Percentiles rank a stretch among this genome's conserved stretches.
These are phyloP conservation scores for Pichia norvegensis DNA, from an alignment of 1,139 yeast genomes.

Conservation along the genomic window DNA sequence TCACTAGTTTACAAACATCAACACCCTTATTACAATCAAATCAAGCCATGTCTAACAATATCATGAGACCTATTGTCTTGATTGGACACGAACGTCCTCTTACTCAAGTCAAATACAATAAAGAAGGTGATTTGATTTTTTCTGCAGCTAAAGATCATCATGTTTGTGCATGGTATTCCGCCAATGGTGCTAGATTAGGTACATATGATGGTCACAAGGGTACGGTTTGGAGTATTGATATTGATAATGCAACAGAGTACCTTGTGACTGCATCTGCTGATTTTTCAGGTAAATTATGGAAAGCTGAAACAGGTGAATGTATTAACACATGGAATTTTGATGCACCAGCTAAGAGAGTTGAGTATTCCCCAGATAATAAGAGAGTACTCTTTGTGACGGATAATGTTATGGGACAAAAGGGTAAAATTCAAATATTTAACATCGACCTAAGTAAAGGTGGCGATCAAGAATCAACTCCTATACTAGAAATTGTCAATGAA, in stretches of 20 bases:
- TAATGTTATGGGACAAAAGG: conserved; percentile 86
- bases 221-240: conserved; percentile 93
- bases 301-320: conserved; percentile 68
- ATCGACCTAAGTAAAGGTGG: conserved; percentile 37
- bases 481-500: conserved; percentile 44
- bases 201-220: conserved; percentile 87
- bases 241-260: conserved; percentile 58
- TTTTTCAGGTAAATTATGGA: conserved; percentile 79
- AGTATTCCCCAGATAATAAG: conserved; percentile 68
- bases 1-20: no score
- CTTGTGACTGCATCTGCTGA: conserved; percentile 92
- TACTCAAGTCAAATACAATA: conserved; percentile 87
- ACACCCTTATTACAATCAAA: neutral
- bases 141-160: conserved; percentile 86
- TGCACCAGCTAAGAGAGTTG: conserved; percentile 87
- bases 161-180: conserved; percentile 91
- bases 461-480: conserved; percentile 44
- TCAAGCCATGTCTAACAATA: conserved; percentile 15
- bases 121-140: conserved; percentile 90
- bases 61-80: conserved; percentile 48
- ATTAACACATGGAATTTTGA: conserved; percentile 67
- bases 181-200: conserved; percentile 95
- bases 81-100: conserved; percentile 85
- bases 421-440: conserved; percentile 65
- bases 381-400: conserved; percentile 75